These are phyloP conservation scores for Platanthera zijinensis DNA, from an alignment of 106 monocot species.

Conservation along the genomic window DNA sequence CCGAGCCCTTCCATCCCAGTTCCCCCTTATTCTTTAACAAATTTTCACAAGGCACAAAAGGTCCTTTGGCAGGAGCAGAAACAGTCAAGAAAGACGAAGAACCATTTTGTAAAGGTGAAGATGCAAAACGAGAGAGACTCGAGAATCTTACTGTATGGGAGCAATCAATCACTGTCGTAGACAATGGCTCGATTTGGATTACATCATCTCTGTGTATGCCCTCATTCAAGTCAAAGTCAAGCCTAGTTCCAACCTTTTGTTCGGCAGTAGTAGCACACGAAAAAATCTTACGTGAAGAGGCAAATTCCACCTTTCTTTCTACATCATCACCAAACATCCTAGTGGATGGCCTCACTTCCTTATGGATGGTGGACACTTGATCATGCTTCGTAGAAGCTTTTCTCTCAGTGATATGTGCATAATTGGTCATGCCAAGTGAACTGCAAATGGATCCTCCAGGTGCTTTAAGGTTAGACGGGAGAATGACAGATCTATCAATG, in stretches of 20 bases:
- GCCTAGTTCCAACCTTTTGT: conserved; percentile 17
- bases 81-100: conserved; percentile 39
- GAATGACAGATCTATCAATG: neutral
- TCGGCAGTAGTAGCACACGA: neutral
- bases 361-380: neutral
- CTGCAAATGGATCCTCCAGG: neutral
- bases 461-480: conserved; percentile 7
- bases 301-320: conserved; percentile 15
- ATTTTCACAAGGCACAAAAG: conserved; percentile 62
- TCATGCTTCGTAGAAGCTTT: conserved; percentile 5
- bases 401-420: conserved; percentile 14
- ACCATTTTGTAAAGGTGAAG: conserved; percentile 15
- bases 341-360: conserved; percentile 9
- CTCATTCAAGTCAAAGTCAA: conserved; percentile 70
- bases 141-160: conserved; percentile 20
- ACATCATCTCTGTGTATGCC: conserved; percentile 44
- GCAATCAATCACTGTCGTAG: conserved; percentile 11
- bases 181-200: conserved; percentile 20
- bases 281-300: conserved; percentile 16
- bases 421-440: neutral
- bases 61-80: conserved; percentile 65
- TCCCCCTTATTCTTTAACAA: conserved; percentile 41
- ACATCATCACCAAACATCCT: conserved; percentile 2
- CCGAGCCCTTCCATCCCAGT: conserved; percentile 71
- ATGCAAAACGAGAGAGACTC: conserved; percentile 10